These are phyloP conservation scores for Cardamine resedifolia DNA, from an alignment of 345 rosid genomes.

Conservation along the genomic window DNA sequence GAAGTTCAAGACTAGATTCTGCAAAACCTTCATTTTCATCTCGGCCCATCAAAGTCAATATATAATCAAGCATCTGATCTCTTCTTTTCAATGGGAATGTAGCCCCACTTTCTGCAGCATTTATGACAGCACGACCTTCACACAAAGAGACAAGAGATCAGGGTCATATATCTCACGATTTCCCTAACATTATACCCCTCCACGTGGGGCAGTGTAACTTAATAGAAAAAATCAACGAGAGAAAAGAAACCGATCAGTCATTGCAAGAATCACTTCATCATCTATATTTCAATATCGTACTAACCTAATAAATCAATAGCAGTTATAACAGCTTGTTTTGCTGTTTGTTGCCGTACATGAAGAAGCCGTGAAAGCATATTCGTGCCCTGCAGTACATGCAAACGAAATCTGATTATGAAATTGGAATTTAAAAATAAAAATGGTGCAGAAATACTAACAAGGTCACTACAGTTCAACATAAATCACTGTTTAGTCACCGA, in stretches of 20 bases:
- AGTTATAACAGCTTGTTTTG: constrained; percentile 96
- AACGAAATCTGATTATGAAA: constrained; percentile 18
- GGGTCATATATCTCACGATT: constrained; percentile 16
- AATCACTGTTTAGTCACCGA: constrained; percentile 8
- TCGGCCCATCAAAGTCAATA: constrained; percentile 92
- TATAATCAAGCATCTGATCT: constrained; percentile 82
- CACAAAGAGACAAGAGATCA: constrained; percentile 33
- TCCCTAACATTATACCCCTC: constrained; percentile 16
- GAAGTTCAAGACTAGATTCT: constrained; percentile 87
- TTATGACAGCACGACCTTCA: constrained; percentile 92
- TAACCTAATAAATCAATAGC: constrained; percentile 95
- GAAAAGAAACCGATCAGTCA: background rate
- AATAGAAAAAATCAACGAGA: background rate
- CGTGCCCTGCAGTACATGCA: constrained; percentile 70
- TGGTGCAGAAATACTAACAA: constrained; percentile 5
- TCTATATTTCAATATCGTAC: constrained; percentile 18
- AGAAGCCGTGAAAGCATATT: constrained; percentile 98
- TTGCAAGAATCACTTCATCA: constrained; percentile 1
- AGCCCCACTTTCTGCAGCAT: constrained; percentile 86
- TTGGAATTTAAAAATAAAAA: constrained; percentile 12
- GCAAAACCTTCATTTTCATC: constrained; percentile 77
- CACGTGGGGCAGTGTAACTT: constrained; percentile 11
- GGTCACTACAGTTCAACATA: constrained; percentile 11
- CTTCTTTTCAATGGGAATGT: constrained; percentile 88
- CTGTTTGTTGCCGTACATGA: constrained; percentile 86